phyloP scores from a whole-genome alignment of 371 early-diverging fungal species.

The Mucor lusitanicus region DNA sequence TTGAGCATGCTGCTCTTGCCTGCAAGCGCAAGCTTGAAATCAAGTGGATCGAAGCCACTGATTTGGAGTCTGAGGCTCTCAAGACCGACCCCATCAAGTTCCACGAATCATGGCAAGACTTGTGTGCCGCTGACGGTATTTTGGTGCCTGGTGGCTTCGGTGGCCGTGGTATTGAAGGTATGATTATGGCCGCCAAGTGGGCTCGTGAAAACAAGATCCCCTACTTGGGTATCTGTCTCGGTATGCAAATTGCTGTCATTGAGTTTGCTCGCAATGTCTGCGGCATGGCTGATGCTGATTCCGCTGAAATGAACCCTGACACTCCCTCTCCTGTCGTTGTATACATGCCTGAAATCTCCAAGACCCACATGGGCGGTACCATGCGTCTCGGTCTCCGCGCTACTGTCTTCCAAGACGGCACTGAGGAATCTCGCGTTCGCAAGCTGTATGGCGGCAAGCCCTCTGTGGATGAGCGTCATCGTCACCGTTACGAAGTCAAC shows the following conservation, averaged over 20 bases:
- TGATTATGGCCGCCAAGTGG: constrained; percentile 94
- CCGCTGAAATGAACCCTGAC: constrained; percentile 82
- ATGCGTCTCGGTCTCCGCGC: constrained; percentile 94
- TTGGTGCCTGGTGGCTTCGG: constrained; percentile 99
- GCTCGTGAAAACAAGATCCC: constrained; percentile 98
- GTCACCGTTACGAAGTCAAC: constrained; percentile 99
- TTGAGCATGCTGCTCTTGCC: constrained; percentile 91
- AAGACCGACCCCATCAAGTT: constrained; percentile 84
- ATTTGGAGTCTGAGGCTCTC: constrained; percentile 79
- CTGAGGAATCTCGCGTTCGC: constrained; percentile 60
- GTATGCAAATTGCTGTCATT: constrained; percentile 98
- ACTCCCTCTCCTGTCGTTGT: constrained; percentile 79
- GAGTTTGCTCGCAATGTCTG: constrained; percentile 97
- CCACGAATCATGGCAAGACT: constrained; percentile 90
- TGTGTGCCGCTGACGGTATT: constrained; percentile 92
- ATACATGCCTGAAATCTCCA: constrained; percentile 97
- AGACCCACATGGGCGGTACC: constrained; percentile 93
- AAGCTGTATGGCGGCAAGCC: constrained; percentile 71
- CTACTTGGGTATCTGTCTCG: constrained; percentile 98
- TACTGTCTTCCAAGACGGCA: constrained; percentile 78
- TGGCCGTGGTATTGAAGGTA: constrained; percentile 96
- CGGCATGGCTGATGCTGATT: constrained; percentile 81
- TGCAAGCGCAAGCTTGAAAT: constrained; percentile 84
- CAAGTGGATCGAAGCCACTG: constrained; percentile 94
- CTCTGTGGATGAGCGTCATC: constrained; percentile 91